phyloP scores from a whole-genome alignment of 2,329 filamentous ascomycete genomes.

The Cladorrhinum sp. region DNA sequence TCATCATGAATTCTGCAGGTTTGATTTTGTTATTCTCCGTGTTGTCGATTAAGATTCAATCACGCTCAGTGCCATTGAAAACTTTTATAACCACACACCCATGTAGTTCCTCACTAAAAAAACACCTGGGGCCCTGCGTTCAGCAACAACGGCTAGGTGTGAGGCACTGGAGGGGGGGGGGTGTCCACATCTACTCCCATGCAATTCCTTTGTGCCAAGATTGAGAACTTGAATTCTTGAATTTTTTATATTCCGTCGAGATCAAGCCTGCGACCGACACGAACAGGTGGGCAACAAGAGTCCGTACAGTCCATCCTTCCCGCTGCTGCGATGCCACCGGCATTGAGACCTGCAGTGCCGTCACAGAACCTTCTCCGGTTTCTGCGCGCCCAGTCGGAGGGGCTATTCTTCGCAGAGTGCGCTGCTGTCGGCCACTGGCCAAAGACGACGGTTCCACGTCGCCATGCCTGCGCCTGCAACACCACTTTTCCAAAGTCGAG shows the following conservation, averaged over 20 bases:
- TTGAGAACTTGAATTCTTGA: not conserved
- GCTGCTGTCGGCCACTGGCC: constrained; percentile 5
- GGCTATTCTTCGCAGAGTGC: constrained; percentile 32
- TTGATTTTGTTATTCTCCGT: not conserved
- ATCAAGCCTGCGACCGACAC: not conserved
- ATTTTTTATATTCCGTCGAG: not conserved
- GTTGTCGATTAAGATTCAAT: too few species aligned
- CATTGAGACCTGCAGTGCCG: constrained; percentile 46
- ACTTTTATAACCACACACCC: too few species aligned
- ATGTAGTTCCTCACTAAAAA: not conserved
- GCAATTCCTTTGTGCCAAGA: not conserved
- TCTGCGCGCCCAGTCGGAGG: constrained; percentile 67
- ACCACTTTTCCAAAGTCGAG: not conserved
- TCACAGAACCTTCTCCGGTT: constrained; percentile 65
- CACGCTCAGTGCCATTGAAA: not conserved
- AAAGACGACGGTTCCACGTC: constrained; percentile 5
- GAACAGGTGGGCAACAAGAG: not conserved
- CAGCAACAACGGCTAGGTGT: not conserved
- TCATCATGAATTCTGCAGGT: too few species aligned
- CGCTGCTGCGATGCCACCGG: constrained; percentile 42
- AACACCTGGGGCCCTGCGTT: not conserved
- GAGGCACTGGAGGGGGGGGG: constrained; percentile 1
- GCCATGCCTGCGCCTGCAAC: constrained; percentile 20
- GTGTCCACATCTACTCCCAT: constrained; percentile 11
- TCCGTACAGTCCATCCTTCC: constrained; percentile 8